phyloP scores from a whole-genome alignment of 371 early-diverging fungal species.

The Mucor racemosus region DNA sequence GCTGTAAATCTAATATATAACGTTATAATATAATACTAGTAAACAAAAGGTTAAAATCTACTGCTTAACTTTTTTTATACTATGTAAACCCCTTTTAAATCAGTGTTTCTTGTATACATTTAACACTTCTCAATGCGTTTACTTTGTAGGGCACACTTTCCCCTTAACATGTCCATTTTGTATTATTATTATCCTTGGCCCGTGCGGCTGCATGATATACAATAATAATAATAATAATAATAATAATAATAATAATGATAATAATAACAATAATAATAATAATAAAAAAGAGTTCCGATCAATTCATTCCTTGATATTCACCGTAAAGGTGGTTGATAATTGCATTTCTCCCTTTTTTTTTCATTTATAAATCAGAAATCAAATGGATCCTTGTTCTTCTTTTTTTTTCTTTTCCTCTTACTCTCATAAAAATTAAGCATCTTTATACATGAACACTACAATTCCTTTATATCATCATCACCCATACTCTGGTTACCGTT shows the following conservation, averaged over 20 bases:
- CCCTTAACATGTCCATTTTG: slow-evolving; percentile 3
- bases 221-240: slow-evolving; percentile 11
- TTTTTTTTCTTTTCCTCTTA: slow-evolving; percentile 7
- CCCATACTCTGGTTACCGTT: slow-evolving; percentile 33
- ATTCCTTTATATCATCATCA: slow-evolving; percentile 25
- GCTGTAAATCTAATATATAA: slow-evolving; percentile 18
- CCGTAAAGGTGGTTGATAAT: slow-evolving; percentile 19
- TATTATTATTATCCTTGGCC: slow-evolving; percentile 19
- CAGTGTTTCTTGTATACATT: neutral
- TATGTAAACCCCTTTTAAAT: slow-evolving; percentile 1
- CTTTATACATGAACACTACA: slow-evolving; percentile 25
- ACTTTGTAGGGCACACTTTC: neutral
- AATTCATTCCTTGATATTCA: slow-evolving; percentile 38
- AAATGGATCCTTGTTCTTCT: slow-evolving; percentile 4
- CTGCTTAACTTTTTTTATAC: neutral
- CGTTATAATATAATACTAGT: neutral
- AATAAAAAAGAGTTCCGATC: slow-evolving; percentile 34
- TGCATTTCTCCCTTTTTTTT: slow-evolving; percentile 21
- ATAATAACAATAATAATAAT: neutral
- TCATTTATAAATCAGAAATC: slow-evolving; percentile 6
- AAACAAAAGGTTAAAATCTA: slow-evolving; percentile 9
- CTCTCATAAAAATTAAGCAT: neutral
- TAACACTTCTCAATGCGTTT: neutral
- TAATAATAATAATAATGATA: slow-evolving; percentile 5
- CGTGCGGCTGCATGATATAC: slow-evolving; percentile 34